Evolutionary conservation across 202 grass and related monocot species (phyloP).

Genomic region (Panicum hallii): DNA sequence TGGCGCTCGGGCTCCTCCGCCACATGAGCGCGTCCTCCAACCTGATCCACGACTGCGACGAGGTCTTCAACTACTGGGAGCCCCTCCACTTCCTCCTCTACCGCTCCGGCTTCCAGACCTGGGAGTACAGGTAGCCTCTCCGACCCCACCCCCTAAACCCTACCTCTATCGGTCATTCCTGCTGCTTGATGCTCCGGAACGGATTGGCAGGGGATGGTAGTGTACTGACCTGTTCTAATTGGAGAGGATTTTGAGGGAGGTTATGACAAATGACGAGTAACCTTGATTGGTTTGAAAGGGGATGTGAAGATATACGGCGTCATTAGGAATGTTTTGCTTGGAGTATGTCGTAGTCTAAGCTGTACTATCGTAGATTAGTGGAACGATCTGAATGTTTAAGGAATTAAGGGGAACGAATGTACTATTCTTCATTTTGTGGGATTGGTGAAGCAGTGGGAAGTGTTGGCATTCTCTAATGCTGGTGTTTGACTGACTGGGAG

Average conservation of each 20-base stretch:
- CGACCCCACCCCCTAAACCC: constrained; percentile 19
- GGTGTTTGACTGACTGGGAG: not conserved
- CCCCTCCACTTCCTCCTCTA: constrained; percentile 97
- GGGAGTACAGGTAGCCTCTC: constrained; percentile 87
- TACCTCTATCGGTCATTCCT: constrained; percentile 5
- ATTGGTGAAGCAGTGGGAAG: not conserved
- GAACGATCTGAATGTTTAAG: constrained; percentile 13
- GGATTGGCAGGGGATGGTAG: not conserved
- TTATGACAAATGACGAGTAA: not conserved
- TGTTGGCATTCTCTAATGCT: constrained; percentile 9
- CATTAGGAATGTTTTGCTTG: not conserved
- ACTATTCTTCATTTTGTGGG: constrained; percentile 5
- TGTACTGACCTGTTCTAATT: not conserved
- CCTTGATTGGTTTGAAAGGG: not conserved
- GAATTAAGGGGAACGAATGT: not conserved
- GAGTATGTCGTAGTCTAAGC: not conserved
- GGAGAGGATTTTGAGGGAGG: not conserved
- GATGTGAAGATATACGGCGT: constrained; percentile 19
- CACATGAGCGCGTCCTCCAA: constrained; percentile 98
- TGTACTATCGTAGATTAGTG: not conserved
- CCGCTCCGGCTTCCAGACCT: constrained; percentile 96
- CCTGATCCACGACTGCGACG: constrained; percentile 98
- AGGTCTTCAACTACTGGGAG: constrained; percentile 99
- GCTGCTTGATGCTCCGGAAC: constrained; percentile 3
- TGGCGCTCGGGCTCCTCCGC: constrained; percentile 77